Evolutionary conservation across 148 eudicot species (phyloP).

Genomic region (Heliamphora exappendiculata): DNA sequence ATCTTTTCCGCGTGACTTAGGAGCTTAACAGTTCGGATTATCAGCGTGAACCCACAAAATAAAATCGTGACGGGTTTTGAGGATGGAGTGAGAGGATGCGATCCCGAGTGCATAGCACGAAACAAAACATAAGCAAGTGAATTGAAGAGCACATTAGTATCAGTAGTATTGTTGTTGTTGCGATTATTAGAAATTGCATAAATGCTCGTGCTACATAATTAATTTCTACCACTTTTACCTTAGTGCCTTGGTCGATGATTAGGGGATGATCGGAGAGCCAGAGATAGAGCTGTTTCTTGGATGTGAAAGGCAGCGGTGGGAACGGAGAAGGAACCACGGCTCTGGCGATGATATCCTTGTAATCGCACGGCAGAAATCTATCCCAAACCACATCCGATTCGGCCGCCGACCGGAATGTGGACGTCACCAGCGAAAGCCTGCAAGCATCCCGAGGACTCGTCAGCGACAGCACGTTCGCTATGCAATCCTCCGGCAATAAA

Average conservation of each 20-base stretch:
- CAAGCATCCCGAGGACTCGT: slow-evolving; percentile 28
- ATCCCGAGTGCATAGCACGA: neutral
- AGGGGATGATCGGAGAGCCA: slow-evolving; percentile 37
- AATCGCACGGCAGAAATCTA: slow-evolving; percentile 32
- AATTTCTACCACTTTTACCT: slow-evolving; percentile 27
- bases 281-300: slow-evolving; percentile 42
- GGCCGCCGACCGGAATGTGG: slow-evolving; percentile 18
- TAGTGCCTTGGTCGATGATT: slow-evolving; percentile 40
- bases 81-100: too few relatives aligned
- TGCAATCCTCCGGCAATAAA: slow-evolving; percentile 31
- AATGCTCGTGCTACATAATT: neutral
- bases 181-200: neutral
- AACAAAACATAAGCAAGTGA: neutral
- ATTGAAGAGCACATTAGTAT: neutral
- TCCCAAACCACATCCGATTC: slow-evolving; percentile 34
- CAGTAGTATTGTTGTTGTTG: neutral
- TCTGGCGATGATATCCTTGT: slow-evolving; percentile 22
- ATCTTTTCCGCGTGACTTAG: too few relatives aligned
- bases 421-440: slow-evolving; percentile 22
- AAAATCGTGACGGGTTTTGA: too few relatives aligned
- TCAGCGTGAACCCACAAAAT: too few relatives aligned
- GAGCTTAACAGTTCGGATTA: too few relatives aligned
- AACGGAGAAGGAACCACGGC: slow-evolving; percentile 19
- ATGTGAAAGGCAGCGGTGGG: slow-evolving; percentile 1
- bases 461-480: slow-evolving; percentile 20